phyloP scores from a whole-genome alignment of 331 rosid species.

The Acacia concinna region DNA sequence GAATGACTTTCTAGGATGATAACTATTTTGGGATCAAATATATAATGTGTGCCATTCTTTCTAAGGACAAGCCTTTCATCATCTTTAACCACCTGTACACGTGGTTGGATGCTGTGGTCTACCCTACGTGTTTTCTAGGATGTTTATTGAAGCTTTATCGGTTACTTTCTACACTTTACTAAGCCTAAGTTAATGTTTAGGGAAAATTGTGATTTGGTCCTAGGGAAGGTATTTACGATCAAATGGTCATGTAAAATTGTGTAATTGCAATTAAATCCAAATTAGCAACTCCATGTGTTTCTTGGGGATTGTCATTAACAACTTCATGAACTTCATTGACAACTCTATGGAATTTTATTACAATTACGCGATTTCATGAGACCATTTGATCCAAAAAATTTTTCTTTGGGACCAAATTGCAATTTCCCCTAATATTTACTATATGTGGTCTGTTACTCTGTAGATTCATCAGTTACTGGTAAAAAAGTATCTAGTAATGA shows the following conservation, averaged over 20 bases:
- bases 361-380: no score
- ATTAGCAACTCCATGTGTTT: no score
- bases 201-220: no score
- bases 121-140: conserved; percentile 90
- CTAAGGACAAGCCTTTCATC: conserved; percentile 38
- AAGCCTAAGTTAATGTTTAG: conserved; percentile 27
- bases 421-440: no score
- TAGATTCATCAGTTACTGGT: conserved; percentile 73
- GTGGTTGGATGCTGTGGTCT: conserved; percentile 81
- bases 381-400: no score
- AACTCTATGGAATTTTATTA: no score
- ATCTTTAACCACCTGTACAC: conserved; percentile 32
- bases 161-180: conserved; percentile 21
- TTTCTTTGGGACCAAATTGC: no score
- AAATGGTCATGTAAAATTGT: no score
- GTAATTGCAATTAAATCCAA: no score
- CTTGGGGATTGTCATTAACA: no score
- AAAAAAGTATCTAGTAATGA: conserved; percentile 62
- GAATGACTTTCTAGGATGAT: background rate
- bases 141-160: conserved; percentile 38
- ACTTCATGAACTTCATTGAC: no score
- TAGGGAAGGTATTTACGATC: no score
- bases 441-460: conserved; percentile 13
- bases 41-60: background rate
- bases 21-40: background rate